Evolutionary conservation across 148 eudicot species (phyloP), one percentile per base, ranked within the genome.

Genomic region (Suaeda aralocaspica): DNA sequence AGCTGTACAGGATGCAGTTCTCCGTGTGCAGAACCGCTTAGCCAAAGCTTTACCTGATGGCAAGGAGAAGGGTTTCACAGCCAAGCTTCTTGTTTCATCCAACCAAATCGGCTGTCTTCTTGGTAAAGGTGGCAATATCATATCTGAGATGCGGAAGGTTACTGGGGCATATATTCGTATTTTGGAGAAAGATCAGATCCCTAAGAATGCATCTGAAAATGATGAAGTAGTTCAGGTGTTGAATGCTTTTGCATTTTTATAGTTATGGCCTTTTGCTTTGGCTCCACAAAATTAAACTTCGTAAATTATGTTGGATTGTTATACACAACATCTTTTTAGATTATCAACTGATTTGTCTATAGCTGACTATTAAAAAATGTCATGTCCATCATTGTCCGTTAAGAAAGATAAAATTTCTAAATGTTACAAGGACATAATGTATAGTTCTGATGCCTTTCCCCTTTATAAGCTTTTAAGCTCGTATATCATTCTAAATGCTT

Each of bases 41-140:
- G 76, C 87, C 62, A 89, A 84, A 84, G 82, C 85, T 61, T 59
- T 77, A 59, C 83, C 90, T 57, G 97, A 88, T 73, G 84, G 78
- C 84, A 83, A 84, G 65, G 96, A 90, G 67, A 86, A 81, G 68
- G 73, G 70, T 39, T 62, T 87, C 64, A 68, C 77, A 18, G 88
- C 92, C 56, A 94, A 86, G 80, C 66, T 94, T 72, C 87, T 94
- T 67, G 88, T 94, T 75, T 77, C 88, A 49, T 91, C 98, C 41
- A 79, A 79, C 85, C 98, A 94, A 82, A 87, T 94, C 74, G 98
- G 98, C 52, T 94, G 97, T 77, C 92, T 94, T 69, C 87, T 94
- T 74, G 97, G 99, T 26, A 91, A 91, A 74, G 96, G 97, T 71
- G 99, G 99, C 53, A 66, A 91, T 67, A 75, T 94, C 48, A 94